Percentiles rank a stretch among this genome's conserved stretches.
phyloP scores from a whole-genome alignment of 2,329 filamentous ascomycete genomes.

The Uncinocarpus reesii region DNA sequence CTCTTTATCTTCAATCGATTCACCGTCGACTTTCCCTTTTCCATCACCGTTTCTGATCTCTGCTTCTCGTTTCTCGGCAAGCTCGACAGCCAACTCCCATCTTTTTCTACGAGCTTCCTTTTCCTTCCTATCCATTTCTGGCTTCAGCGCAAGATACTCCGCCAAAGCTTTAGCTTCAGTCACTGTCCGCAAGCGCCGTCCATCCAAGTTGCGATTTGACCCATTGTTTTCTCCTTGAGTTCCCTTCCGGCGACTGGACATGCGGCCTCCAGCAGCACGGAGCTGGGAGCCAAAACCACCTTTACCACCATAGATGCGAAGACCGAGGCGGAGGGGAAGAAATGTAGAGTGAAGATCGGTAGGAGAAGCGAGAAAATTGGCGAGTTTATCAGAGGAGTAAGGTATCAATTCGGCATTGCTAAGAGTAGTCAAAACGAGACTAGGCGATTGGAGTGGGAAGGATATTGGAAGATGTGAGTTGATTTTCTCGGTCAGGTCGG shows the following conservation, averaged over 20 bases:
- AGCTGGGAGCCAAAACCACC: slow-evolving; percentile 96
- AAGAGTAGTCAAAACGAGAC: slow-evolving; percentile 70
- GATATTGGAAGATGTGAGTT: slow-evolving; percentile 49
- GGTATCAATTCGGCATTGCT: slow-evolving; percentile 60
- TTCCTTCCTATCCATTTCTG: slow-evolving; percentile 92
- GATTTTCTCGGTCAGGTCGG: slow-evolving; percentile 55
- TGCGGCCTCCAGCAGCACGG: slow-evolving; percentile 89
- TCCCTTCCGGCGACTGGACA: slow-evolving; percentile 90
- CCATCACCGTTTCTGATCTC: slow-evolving; percentile 63
- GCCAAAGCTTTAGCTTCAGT: slow-evolving; percentile 92
- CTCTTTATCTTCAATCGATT: slow-evolving; percentile 93
- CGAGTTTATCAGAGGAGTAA: slow-evolving; percentile 47
- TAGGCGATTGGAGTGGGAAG: slow-evolving; percentile 40
- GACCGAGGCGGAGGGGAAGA: slow-evolving; percentile 68
- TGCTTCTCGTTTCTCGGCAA: slow-evolving; percentile 70
- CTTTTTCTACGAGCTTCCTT: slow-evolving; percentile 70
- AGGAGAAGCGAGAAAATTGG: slow-evolving; percentile 44
- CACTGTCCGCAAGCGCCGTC: slow-evolving; percentile 77
- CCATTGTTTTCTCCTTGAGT: slow-evolving; percentile 73
- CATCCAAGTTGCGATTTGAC: slow-evolving; percentile 87
- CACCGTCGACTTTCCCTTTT: slow-evolving; percentile 61
- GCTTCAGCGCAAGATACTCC: slow-evolving; percentile 89
- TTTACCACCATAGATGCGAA: slow-evolving; percentile 81
- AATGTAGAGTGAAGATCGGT: slow-evolving; percentile 51
- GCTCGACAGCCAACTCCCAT: slow-evolving; percentile 81